These are phyloP conservation scores for Ganoderma sp. DNA, from an alignment of 1,284 basidiomycete genomes.

Conservation along the genomic window DNA sequence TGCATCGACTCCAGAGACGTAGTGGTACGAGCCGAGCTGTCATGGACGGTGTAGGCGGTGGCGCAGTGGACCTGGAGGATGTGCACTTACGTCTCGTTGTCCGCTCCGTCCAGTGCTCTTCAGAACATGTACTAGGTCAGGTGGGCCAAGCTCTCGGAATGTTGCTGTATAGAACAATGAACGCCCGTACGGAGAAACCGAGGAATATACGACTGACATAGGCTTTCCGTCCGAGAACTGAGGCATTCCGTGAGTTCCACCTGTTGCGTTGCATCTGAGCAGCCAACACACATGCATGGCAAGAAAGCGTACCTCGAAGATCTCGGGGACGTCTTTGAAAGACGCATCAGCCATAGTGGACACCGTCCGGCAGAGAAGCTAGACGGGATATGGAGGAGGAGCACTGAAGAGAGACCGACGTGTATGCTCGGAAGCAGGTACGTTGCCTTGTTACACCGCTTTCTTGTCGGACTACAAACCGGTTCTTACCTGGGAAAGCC, in stretches of 20 bases:
- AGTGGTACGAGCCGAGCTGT: slow-evolving; percentile 93
- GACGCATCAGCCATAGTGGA: slow-evolving; percentile 46
- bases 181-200: slow-evolving; percentile 19
- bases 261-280: slow-evolving; percentile 47
- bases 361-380: slow-evolving; percentile 9
- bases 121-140: slow-evolving; percentile 95
- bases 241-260: slow-evolving; percentile 91
- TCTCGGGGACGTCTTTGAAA: slow-evolving; percentile 68
- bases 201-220: slow-evolving; percentile 64
- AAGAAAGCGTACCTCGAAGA: slow-evolving; percentile 61
- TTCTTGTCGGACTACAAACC: slow-evolving; percentile 9
- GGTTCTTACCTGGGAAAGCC: background rate
- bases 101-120: slow-evolving; percentile 88
- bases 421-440: slow-evolving; percentile 23
- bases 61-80: slow-evolving; percentile 18
- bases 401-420: slow-evolving; percentile 23
- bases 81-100: slow-evolving; percentile 78
- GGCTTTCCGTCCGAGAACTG: slow-evolving; percentile 88
- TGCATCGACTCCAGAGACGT: slow-evolving; percentile 95
- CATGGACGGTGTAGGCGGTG: slow-evolving; percentile 20
- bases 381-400: slow-evolving; percentile 14
- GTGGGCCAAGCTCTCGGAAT: slow-evolving; percentile 96
- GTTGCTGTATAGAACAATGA: slow-evolving; percentile 62
- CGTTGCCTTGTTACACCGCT: slow-evolving; percentile 21
- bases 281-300: background rate